Evolutionary conservation across 129 eudicot species (phyloP), one percentile per base, ranked within the genome.

Genomic region (Centella asiatica): DNA sequence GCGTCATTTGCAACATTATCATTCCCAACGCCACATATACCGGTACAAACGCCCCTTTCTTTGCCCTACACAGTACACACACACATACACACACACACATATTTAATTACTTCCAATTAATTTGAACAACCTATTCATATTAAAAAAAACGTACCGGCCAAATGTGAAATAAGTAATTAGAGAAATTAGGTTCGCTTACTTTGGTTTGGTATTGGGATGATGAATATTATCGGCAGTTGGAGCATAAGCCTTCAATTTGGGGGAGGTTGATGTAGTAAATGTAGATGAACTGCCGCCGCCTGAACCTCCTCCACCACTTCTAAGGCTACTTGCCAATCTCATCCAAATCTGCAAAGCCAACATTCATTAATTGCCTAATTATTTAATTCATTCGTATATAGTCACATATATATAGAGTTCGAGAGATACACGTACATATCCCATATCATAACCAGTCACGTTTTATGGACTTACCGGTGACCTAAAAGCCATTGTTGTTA

Each of bases 1-100:
- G 45, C 18, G 67, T 53, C 10, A 65, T 28, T 5, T 94, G 63
- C 74, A 87, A 0, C 31, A 56, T 1, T 19, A 90, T 79, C 80
- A 86, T 27, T 39, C 97, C 95, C 2, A 90, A 22, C 7, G 95
- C 79, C 34, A 90, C 81, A 61, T 61, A 81, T 15, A 90, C 89
- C 1, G 97, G 97, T 0, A 60, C 80, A 46, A 72, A 74, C 0
- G 68, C 82, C 8, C 85, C 95, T 65, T 71, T 71, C 45, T 57
- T 31, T 15, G 44, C 20, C 76, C 94, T 81, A 49, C 49, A 9
- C 28, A 29, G 2, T 8, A 24, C 6, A 46, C 45, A 15, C 18
- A 4, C 28, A 20, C 4, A 1, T 13, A n/a, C 18, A 57, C 34
- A 12, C 18, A 15, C 32, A 25, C 27, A 11, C 13, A 4, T 28